phyloP scores from a whole-genome alignment of 2,329 filamentous ascomycete genomes.

The Ramularia endophylla region DNA sequence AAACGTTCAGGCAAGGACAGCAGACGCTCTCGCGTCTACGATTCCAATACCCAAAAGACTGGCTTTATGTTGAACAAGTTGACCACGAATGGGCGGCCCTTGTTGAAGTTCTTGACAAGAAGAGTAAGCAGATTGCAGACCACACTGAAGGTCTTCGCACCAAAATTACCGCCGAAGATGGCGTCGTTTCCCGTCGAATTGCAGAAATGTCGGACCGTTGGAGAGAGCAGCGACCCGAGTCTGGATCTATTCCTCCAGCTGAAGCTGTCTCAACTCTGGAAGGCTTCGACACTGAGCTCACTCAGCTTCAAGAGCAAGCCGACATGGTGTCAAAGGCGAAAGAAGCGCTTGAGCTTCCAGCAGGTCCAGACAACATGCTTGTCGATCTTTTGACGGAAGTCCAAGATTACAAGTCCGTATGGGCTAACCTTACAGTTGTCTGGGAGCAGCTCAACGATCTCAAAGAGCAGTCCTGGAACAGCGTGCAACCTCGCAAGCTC shows the following conservation, averaged over 20 bases:
- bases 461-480: conserved; percentile 87
- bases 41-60: conserved; percentile 89
- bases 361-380: conserved; percentile 73
- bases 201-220: conserved; percentile 77
- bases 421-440: conserved; percentile 90
- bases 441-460: conserved; percentile 96
- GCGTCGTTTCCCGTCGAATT: conserved; percentile 83
- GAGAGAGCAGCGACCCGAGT: conserved; percentile 96
- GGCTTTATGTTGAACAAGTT: conserved; percentile 93
- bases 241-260: conserved; percentile 85
- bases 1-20: conserved; percentile 92
- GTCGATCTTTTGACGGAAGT: conserved; percentile 88
- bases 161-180: conserved; percentile 92
- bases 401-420: conserved; percentile 97
- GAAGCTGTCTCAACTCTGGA: conserved; percentile 77
- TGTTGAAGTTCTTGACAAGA: conserved; percentile 84
- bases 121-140: conserved; percentile 92
- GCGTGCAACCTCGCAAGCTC: conserved; percentile 89
- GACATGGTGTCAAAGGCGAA: conserved; percentile 96
- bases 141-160: conserved; percentile 92
- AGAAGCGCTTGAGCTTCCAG: conserved; percentile 86
- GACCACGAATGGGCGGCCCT: conserved; percentile 93
- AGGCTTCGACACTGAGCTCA: conserved; percentile 79
- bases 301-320: conserved; percentile 76
- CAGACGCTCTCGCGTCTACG: conserved; percentile 85